phyloP scores from a whole-genome alignment of 2,329 filamentous ascomycete genomes.

The Trichoderma sp. region DNA sequence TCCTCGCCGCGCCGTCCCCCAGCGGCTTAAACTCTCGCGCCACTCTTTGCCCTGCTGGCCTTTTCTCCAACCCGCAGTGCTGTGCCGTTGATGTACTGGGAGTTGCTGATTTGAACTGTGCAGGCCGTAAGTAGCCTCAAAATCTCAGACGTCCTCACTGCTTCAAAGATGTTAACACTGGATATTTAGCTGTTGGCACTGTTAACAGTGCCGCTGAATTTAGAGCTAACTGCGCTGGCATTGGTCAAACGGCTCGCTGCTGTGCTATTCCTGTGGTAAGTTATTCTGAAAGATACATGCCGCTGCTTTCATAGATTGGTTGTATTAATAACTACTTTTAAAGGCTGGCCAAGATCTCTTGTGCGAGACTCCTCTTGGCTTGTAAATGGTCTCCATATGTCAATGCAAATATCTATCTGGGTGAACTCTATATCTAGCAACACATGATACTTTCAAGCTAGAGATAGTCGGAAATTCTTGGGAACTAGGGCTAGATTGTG shows the following conservation, averaged over 20 bases:
- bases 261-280: slow-evolving; percentile 23
- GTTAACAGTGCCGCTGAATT: neutral
- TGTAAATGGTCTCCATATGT: neutral
- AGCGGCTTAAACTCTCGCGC: neutral
- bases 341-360: slow-evolving; percentile 20
- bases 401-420: neutral
- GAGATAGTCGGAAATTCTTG: neutral
- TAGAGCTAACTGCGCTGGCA: neutral
- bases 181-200: neutral
- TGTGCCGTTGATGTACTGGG: slow-evolving; percentile 52
- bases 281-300: neutral
- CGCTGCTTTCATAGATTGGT: too few relatives aligned
- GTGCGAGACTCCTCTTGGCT: neutral
- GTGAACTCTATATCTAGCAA: too few relatives aligned
- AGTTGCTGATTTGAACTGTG: slow-evolving; percentile 50
- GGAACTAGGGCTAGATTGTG: neutral
- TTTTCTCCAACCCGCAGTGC: slow-evolving; percentile 43
- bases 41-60: slow-evolving; percentile 28
- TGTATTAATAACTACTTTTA: neutral
- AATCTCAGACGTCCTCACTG: too few relatives aligned
- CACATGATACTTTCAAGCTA: neutral
- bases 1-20: slow-evolving; percentile 27
- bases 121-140: slow-evolving; percentile 16
- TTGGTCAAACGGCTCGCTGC: slow-evolving; percentile 19
- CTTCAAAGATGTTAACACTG: neutral